A percentile compares a stretch with the other conserved stretches of the same genome.
phyloP scores from a whole-genome alignment of 306 rosid genomes.

The Cucumis cinereus region DNA sequence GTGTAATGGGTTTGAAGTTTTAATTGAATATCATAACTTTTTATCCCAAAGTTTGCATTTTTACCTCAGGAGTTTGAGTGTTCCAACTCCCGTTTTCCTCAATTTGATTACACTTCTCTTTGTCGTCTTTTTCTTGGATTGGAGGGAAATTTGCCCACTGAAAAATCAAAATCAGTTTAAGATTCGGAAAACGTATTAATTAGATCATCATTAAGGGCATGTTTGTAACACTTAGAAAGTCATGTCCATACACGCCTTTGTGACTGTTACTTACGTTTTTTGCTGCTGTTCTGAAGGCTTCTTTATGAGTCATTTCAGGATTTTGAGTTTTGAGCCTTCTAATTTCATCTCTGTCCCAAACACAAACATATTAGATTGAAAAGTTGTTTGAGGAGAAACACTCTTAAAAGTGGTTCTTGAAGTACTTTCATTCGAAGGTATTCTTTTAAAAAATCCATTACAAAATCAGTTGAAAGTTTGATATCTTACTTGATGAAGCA shows the following conservation, averaged over 20 bases:
- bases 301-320: constrained; percentile 89
- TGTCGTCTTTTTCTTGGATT: constrained; percentile 40
- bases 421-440: neutral
- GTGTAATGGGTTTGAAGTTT: neutral
- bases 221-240: too few species aligned
- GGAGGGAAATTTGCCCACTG: constrained; percentile 94
- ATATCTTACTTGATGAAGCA: constrained; percentile 73
- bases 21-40: neutral
- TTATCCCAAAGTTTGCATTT: neutral
- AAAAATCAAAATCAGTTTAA: neutral
- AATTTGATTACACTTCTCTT: neutral
- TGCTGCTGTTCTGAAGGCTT: constrained; percentile 86
- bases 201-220: neutral
- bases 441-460: neutral
- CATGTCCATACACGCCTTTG: too few species aligned
- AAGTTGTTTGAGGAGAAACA: neutral
- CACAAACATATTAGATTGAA: neutral
- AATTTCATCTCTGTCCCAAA: constrained; percentile 57
- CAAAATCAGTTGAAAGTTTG: neutral
- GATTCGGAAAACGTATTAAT: neutral
- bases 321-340: constrained; percentile 73
- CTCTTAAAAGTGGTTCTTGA: neutral
- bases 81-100: neutral
- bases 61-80: neutral
- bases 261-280: constrained; percentile 43